These are phyloP conservation scores for Chaetomium tenue DNA, from an alignment of 495 filamentous ascomycete genomes.

Conservation along the genomic window DNA sequence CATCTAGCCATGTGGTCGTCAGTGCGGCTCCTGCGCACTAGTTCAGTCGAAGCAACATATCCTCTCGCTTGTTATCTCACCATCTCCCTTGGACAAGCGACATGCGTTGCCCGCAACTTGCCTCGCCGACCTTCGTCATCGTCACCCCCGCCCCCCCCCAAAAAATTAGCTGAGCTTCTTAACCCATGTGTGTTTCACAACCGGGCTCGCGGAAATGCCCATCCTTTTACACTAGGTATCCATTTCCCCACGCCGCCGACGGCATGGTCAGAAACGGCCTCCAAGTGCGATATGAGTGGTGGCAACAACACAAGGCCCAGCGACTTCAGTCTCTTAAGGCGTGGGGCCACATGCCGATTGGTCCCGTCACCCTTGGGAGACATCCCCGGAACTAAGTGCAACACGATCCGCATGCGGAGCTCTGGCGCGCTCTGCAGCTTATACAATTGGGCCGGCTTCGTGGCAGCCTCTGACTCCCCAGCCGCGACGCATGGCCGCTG, in stretches of 20 bases:
- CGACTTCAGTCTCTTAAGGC: not conserved
- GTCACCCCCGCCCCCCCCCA: no score
- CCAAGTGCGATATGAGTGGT: not conserved
- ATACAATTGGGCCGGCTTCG: slow-evolving; percentile 37
- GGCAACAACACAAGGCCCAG: not conserved
- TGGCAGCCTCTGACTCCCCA: slow-evolving; percentile 49
- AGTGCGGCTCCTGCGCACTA: not conserved
- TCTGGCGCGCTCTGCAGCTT: slow-evolving; percentile 22
- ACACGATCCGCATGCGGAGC: slow-evolving; percentile 30
- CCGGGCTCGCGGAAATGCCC: no score
- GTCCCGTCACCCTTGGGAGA: slow-evolving; percentile 20
- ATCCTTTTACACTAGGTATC: not conserved
- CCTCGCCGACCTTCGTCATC: not conserved
- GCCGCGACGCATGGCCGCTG: slow-evolving; percentile 17
- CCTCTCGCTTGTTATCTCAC: not conserved
- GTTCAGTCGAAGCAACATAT: not conserved
- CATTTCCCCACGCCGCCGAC: not conserved
- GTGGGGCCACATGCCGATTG: not conserved
- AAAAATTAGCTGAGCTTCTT: not conserved
- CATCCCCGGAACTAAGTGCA: slow-evolving; percentile 6
- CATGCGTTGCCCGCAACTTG: not conserved
- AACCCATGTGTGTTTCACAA: not conserved
- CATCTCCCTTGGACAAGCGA: not conserved
- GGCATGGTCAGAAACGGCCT: not conserved
- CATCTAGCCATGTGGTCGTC: not conserved